phyloP scores from a whole-genome alignment of 192 early-diverging fungal genomes.

The Backusella macrospora region DNA sequence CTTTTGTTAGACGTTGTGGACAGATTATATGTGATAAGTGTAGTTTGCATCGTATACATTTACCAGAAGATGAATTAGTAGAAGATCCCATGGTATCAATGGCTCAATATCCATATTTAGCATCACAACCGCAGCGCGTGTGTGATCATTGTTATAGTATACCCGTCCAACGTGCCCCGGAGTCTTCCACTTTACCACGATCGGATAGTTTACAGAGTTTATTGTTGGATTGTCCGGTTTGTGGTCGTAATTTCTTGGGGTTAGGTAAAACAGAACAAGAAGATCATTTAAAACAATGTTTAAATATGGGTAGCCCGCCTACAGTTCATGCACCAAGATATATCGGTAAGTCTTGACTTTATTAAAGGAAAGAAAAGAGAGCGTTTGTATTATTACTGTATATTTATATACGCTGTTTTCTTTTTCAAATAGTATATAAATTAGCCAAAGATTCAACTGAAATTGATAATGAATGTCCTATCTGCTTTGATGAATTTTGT shows the following conservation, averaged over 20 bases:
- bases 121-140: slow-evolving; percentile 25
- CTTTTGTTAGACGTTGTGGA: slow-evolving; percentile 73
- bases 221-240: slow-evolving; percentile 80
- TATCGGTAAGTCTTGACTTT: slow-evolving; percentile 71
- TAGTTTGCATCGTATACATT: slow-evolving; percentile 57
- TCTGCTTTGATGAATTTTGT: slow-evolving; percentile 90
- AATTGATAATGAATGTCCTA: slow-evolving; percentile 79
- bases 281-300: slow-evolving; percentile 64
- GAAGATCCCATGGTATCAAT: slow-evolving; percentile 42
- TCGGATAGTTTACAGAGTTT: slow-evolving; percentile 53
- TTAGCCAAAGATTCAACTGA: slow-evolving; percentile 58
- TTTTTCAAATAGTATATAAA: slow-evolving; percentile 58
- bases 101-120: slow-evolving; percentile 22
- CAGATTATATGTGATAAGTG: slow-evolving; percentile 84
- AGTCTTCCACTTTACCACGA: background rate
- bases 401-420: too few relatives aligned
- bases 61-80: slow-evolving; percentile 50
- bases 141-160: slow-evolving; percentile 23
- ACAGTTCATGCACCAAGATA: slow-evolving; percentile 60
- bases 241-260: slow-evolving; percentile 45
- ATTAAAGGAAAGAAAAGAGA: too few relatives aligned
- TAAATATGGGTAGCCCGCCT: slow-evolving; percentile 47
- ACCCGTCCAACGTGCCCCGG: background rate
- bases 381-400: too few relatives aligned
- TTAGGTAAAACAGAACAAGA: slow-evolving; percentile 48